Evolutionary conservation across 139 green algal species (phyloP).

Genomic region (Coccomyxa sp.): DNA sequence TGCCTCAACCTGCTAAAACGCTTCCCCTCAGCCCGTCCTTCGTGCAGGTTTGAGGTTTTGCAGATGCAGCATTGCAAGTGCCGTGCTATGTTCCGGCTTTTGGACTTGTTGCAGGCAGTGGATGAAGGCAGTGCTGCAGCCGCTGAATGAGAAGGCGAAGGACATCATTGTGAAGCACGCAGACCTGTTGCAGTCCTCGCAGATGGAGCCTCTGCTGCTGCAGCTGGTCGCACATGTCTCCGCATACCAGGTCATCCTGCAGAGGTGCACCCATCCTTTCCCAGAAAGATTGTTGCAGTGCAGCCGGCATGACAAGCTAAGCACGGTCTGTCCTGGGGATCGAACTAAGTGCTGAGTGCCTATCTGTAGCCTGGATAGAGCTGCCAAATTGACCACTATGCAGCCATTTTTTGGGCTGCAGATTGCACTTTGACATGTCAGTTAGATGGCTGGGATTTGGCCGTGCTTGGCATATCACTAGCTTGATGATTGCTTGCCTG

Average conservation of each 20-base stretch:
- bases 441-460: too few relatives aligned
- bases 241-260: conserved; percentile 64
- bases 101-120: conserved; percentile 48
- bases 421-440: neutral
- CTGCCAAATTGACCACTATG: neutral
- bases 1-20: too few relatives aligned
- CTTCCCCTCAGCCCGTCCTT: too few relatives aligned
- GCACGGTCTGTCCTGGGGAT: neutral
- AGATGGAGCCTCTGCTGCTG: conserved; percentile 68
- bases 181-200: conserved; percentile 60
- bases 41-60: too few relatives aligned
- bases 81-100: too few relatives aligned
- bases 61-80: too few relatives aligned
- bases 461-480: too few relatives aligned
- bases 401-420: neutral
- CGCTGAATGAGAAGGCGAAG: conserved; percentile 75
- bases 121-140: conserved; percentile 82
- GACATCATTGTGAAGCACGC: conserved; percentile 48
- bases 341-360: neutral
- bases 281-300: neutral
- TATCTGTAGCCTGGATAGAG: neutral
- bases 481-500: neutral
- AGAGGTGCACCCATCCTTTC: conserved; percentile 22
- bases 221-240: conserved; percentile 79
- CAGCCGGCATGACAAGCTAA: neutral